Percentiles rank a stretch among this genome's conserved stretches.
phyloP scores from a whole-genome alignment of 2,329 filamentous ascomycete genomes.

The Fusarium circinatum region DNA sequence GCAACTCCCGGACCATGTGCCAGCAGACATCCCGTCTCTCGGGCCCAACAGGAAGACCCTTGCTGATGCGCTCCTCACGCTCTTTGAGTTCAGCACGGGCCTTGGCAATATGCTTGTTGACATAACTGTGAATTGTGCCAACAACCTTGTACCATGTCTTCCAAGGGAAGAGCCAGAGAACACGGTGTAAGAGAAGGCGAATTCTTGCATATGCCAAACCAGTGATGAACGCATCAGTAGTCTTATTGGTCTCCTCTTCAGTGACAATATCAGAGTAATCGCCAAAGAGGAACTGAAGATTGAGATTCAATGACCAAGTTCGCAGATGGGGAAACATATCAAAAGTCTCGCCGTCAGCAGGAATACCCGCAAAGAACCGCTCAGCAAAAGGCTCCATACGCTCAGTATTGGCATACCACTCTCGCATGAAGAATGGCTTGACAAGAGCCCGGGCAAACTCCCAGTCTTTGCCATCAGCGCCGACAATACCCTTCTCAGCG shows the following conservation, averaged over 20 bases:
- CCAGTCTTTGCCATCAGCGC: conserved; percentile 7
- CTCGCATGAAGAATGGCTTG: conserved; percentile 5
- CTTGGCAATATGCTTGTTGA: conserved; percentile 7
- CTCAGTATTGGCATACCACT: conserved; percentile 1
- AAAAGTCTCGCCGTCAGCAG: not conserved
- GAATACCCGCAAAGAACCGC: not conserved
- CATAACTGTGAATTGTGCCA: conserved; percentile 1
- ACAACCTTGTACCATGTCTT: conserved; percentile 9
- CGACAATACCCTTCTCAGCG: conserved; percentile 3
- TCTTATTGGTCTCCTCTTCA: not conserved
- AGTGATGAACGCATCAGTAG: not conserved
- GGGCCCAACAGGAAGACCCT: conserved; percentile 2
- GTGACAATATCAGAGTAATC: not conserved
- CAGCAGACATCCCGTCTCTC: conserved; percentile 4
- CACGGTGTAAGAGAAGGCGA: not conserved
- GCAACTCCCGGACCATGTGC: conserved; percentile 2
- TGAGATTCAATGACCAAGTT: not conserved
- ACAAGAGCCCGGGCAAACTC: not conserved
- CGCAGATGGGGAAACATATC: not conserved
- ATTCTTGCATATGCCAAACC: not conserved
- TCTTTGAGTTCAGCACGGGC: conserved; percentile 8
- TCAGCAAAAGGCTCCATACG: not conserved
- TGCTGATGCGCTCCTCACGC: not conserved
- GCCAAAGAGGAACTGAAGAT: not conserved
- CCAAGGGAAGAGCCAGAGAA: conserved; percentile 9